Evolutionary conservation across 257 asterid genomes (phyloP).

Genomic region (Asclepias syriaca): DNA sequence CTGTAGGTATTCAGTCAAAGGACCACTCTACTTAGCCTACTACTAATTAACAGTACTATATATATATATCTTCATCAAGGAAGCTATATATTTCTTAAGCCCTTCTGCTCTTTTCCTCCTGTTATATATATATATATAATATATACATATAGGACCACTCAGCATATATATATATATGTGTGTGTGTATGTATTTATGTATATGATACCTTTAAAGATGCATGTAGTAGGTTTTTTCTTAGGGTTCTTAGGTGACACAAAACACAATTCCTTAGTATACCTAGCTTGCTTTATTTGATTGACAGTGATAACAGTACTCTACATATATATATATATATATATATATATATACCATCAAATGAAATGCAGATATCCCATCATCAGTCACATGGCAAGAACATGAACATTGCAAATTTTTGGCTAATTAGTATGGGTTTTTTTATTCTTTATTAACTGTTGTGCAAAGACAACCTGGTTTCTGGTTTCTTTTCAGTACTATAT

Average conservation of each 20-base stretch:
- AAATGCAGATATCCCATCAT: neutral
- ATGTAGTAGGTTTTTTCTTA: slow-evolving; percentile 5
- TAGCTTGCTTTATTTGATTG: neutral
- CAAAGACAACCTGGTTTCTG: neutral
- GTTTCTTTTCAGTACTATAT: neutral
- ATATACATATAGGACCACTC: slow-evolving; percentile 23
- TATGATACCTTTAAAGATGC: neutral
- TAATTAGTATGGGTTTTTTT: slow-evolving; percentile 8
- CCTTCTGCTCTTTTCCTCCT: slow-evolving; percentile 10
- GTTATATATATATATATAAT: neutral
- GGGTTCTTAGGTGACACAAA: slow-evolving; percentile 18
- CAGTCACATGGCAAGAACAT: slow-evolving; percentile 8
- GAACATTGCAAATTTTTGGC: neutral
- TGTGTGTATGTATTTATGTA: neutral
- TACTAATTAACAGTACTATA: slow-evolving; percentile 1
- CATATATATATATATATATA: no score
- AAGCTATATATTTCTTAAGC: neutral
- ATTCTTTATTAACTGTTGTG: slow-evolving; percentile 4
- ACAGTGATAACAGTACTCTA: neutral
- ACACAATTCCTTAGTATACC: neutral
- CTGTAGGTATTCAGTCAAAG: slow-evolving; percentile 11
- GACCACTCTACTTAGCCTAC: slow-evolving; percentile 27
- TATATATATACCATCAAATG: neutral
- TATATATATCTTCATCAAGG: neutral
- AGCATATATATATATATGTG: neutral